Evolutionary conservation across 306 rosid genomes (phyloP), one percentile per base, ranked within the genome.

Genomic region (Betula pendula): DNA sequence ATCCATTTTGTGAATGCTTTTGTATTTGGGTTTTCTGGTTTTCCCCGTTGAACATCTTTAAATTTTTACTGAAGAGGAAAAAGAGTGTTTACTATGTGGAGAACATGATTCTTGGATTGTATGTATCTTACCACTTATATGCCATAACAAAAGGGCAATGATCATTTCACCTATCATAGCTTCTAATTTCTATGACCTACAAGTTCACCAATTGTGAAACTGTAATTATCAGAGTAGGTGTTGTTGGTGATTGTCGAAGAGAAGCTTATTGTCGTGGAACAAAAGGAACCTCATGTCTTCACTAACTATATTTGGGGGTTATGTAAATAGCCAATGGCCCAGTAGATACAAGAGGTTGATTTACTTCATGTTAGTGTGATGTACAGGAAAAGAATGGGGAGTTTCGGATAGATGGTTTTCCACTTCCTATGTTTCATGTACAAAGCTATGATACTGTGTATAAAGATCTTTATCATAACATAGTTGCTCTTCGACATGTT

Each of bases 141-240:
- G n/a, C n/a, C n/a, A n/a, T n/a, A n/a, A n/a, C n/a, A n/a, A n/a
- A n/a, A n/a, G n/a, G n/a, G n/a, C n/a, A 92, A 78, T 97, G 99
- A 69, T 92, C 99, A 19, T 96, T 96, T 87, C 99, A 96, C 88
- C 96, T 96, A 73, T 96, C 99, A 15, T 95, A 86, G 84, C 56
- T 72, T 70, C 67, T 56, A 43, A 65, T 51, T 71, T 70, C 76
- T 33, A 75, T 44, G 20, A 59, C 68, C 55, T 71, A 75, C 71
- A 13, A 40, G 42, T 71, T 44, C 73, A 14, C 70, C 82, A 59
- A 81, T 63, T 79, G 83, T 88, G 93, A 86, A 87, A 63, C 60
- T 92, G 97, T 91, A 88, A 88, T 68, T 87, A 91, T 79, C 79
- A 85, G 92, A 84, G 81, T 85, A 84, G 85, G 71, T 24, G 67